Conservation (phyloP, 305 asterid species). For the Galium porrigens region DNA sequence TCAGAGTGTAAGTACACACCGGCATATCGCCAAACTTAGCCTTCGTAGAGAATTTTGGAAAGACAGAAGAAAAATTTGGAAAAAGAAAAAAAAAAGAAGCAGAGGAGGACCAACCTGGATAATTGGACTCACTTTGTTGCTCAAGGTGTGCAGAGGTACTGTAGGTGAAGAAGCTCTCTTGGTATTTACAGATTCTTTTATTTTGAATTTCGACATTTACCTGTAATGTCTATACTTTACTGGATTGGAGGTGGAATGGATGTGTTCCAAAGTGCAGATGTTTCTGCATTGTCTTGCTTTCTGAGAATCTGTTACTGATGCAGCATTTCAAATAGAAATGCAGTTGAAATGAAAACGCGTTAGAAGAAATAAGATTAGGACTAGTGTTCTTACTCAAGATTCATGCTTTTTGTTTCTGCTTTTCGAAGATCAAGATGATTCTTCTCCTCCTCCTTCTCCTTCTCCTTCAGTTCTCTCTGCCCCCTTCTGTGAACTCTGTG, state of each 20-base stretch:
- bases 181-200: constrained; percentile 24
- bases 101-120: constrained; percentile 27
- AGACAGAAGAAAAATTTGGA: constrained; percentile 15
- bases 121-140: constrained; percentile 32
- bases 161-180: constrained; percentile 34
- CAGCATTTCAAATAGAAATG: neutral
- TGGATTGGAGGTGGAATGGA: constrained; percentile 42
- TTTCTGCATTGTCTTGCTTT: constrained; percentile 19
- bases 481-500: constrained; percentile 6
- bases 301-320: constrained; percentile 10
- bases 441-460: neutral
- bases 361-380: neutral
- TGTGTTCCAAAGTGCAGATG: constrained; percentile 31
- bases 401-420: constrained; percentile 17
- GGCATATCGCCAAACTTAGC: constrained; percentile 70
- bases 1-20: constrained; percentile 40
- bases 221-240: constrained; percentile 40
- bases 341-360: constrained; percentile 2
- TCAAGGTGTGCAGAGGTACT: constrained; percentile 48
- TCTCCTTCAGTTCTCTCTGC: neutral
- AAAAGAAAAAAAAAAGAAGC: constrained; percentile 14
- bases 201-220: constrained; percentile 16
- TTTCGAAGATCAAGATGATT: neutral
- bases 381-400: constrained; percentile 19
- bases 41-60: constrained; percentile 28